These are phyloP conservation scores for Salinomyces thailandicus DNA, from an alignment of 2,329 filamentous ascomycete species.

Conservation along the genomic window DNA sequence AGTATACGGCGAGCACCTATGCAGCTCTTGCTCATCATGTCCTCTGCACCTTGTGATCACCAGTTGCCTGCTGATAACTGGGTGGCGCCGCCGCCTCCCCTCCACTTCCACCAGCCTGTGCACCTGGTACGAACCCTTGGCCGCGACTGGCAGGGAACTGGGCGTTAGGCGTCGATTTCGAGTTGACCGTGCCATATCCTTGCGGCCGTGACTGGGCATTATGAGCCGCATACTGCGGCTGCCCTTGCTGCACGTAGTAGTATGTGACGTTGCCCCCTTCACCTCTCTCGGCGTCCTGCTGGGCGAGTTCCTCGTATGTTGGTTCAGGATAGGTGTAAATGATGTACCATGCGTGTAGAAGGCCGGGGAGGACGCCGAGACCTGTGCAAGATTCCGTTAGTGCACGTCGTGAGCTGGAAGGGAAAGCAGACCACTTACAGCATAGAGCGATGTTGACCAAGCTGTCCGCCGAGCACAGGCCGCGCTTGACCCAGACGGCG, in stretches of 20 bases:
- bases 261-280: conserved; percentile 50
- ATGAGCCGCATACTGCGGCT: conserved; percentile 16
- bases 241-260: conserved; percentile 48
- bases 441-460: conserved; percentile 93
- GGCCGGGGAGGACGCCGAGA: conserved; percentile 57
- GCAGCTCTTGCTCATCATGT: not conserved
- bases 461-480: conserved; percentile 84
- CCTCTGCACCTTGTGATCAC: conserved; percentile 77
- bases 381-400: conserved; percentile 14
- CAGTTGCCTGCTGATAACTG: conserved; percentile 77
- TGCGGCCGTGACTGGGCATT: conserved; percentile 10
- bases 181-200: conserved; percentile 33
- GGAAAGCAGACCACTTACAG: conserved; percentile 20
- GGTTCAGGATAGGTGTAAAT: conserved; percentile 79
- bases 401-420: too few species aligned
- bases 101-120: conserved; percentile 34
- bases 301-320: conserved; percentile 54
- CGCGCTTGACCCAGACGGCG: conserved; percentile 85
- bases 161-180: conserved; percentile 24
- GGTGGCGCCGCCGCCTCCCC: conserved; percentile 53
- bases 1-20: not conserved
- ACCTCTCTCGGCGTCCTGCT: conserved; percentile 46
- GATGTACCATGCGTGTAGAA: conserved; percentile 96
- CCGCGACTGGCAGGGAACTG: conserved; percentile 34
- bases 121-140: conserved; percentile 26